Base-by-base conservation (phyloP, 345 rosid genomes). In the Carallia pectinifolia region DNA sequence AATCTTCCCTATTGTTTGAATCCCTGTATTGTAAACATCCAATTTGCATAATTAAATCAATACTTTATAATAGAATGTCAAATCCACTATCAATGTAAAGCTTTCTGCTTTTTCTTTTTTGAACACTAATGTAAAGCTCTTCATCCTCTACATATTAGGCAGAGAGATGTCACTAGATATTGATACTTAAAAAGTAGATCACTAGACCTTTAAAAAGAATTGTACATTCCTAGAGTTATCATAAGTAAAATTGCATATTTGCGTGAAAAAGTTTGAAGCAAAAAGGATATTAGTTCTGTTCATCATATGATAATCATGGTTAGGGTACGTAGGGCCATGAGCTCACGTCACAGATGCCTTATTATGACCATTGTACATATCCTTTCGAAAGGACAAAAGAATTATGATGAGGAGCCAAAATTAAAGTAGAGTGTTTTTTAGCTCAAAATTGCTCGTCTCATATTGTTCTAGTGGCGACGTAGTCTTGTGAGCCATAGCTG, bases 401-500 rank as follows among this genome's bases (percentile, higher is more conserved):
- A 48, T 9, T 47, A 53, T 52, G 19, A 38, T 37, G 53, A 62
- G 38, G 9, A 37, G 33, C 33, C 15, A 27, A 56, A 56, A 56
- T 13, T 2, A 59, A 39, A 55, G 19, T 52, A 39, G 29, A 50
- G n/a, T 23, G 16, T 66, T 56, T 55, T 48, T n/a, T 66, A 7
- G 61, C 48, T 66, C n/a, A 36, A 39, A 18, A 7, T 55, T 8
- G 30, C 3, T 55, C 59, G 15, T 55, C 59, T 55, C 59, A 55
- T 55, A 29, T 23, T 31, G 30, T 23, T 27, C 31, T 27, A 8
- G 31, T 27, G 12, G 60, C 16, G 60, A 27, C 31, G 13, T 15
- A 7, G 64, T 36, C 75, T 56, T 64, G 69, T 64, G 69, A 74
- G 36, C 61, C 63, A 72, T 66, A 76, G 85, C 78, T 79, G 80